Conservation (phyloP, 768 basidiomycete species). For the Pulveroboletus sp. region DNA sequence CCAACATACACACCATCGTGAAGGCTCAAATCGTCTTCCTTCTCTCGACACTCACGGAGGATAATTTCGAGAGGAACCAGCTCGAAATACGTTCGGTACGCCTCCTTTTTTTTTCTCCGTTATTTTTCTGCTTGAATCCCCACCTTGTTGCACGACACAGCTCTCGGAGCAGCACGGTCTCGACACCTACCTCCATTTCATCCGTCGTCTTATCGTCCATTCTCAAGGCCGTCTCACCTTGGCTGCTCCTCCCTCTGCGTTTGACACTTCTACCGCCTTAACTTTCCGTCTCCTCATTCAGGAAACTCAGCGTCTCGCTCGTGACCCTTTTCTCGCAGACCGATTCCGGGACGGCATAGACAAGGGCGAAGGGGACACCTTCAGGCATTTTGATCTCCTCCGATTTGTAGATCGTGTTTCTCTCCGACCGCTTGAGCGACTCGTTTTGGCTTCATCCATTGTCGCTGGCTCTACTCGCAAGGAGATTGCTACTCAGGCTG, state of each 20-base stretch:
- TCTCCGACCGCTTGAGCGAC: constrained; percentile 70
- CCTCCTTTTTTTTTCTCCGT: constrained; percentile 20
- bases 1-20: constrained; percentile 89
- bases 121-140: constrained; percentile 7
- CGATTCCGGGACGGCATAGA: constrained; percentile 88
- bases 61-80: constrained; percentile 93
- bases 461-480: constrained; percentile 56
- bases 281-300: constrained; percentile 83
- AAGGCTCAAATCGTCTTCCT: constrained; percentile 98
- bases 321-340: constrained; percentile 86
- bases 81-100: constrained; percentile 91
- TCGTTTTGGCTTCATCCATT: constrained; percentile 73
- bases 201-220: constrained; percentile 89
- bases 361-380: constrained; percentile 80
- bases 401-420: constrained; percentile 81
- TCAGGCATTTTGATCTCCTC: constrained; percentile 77
- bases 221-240: constrained; percentile 69
- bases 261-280: constrained; percentile 71
- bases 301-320: constrained; percentile 83
- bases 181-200: constrained; percentile 96
- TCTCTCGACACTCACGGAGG: constrained; percentile 92
- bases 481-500: constrained; percentile 57
- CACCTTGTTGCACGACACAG: constrained; percentile 40
- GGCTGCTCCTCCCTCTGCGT: constrained; percentile 53
- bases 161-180: constrained; percentile 95